Evolutionary conservation across 2,329 filamentous ascomycete species (phyloP).

Genomic region (Penicillium sp.): DNA sequence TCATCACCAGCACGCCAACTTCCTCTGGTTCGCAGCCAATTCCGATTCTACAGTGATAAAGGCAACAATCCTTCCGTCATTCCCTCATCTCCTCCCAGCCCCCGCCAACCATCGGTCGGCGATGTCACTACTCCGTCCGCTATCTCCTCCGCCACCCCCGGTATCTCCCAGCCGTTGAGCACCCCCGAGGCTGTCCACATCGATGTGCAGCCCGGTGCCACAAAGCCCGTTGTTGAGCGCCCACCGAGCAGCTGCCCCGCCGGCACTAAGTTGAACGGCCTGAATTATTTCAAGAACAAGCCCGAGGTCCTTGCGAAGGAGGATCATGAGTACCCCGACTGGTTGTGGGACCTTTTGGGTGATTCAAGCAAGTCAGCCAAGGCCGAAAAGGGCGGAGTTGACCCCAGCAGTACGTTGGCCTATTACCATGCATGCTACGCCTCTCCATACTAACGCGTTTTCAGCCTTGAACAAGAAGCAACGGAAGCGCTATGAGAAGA

Average conservation of each 20-base stretch:
- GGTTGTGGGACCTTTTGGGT: slow-evolving; percentile 48
- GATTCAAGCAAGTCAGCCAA: slow-evolving; percentile 34
- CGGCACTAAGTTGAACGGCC: slow-evolving; percentile 42
- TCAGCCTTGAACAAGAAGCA: slow-evolving; percentile 49
- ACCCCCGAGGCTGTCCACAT: slow-evolving; percentile 35
- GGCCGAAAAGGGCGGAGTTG: slow-evolving; percentile 36
- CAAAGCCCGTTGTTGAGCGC: slow-evolving; percentile 29
- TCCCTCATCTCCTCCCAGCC: slow-evolving; percentile 31
- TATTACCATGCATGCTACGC: background rate
- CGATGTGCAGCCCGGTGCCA: slow-evolving; percentile 26
- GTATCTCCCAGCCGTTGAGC: slow-evolving; percentile 43
- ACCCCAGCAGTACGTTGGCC: slow-evolving; percentile 39
- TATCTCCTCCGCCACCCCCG: slow-evolving; percentile 41
- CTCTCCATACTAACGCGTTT: slow-evolving; percentile 15
- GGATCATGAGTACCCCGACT: slow-evolving; percentile 50
- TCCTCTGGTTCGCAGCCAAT: slow-evolving; percentile 30
- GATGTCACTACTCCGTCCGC: slow-evolving; percentile 37
- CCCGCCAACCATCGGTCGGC: slow-evolving; percentile 32
- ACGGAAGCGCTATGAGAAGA: slow-evolving; percentile 48
- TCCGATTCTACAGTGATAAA: slow-evolving; percentile 36
- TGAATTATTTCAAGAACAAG: slow-evolving; percentile 51
- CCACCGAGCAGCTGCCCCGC: slow-evolving; percentile 40
- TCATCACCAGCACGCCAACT: slow-evolving; percentile 30
- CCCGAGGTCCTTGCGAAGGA: slow-evolving; percentile 46
- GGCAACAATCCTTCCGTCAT: slow-evolving; percentile 27